These are phyloP conservation scores for Powellomyces hirtus DNA, from an alignment of 192 early-diverging fungal genomes.

Conservation along the genomic window DNA sequence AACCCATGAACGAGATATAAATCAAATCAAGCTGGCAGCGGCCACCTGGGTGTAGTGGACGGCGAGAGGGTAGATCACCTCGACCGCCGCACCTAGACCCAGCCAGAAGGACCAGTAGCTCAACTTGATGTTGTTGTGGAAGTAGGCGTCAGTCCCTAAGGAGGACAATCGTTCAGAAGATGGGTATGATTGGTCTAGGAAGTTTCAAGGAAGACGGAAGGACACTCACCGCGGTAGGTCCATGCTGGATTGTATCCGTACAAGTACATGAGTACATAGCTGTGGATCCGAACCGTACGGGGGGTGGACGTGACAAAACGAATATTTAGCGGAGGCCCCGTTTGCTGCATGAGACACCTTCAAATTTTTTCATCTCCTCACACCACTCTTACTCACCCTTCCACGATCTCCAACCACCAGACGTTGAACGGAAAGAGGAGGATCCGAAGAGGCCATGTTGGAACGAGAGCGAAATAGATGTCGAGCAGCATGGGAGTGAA, in stretches of 20 bases:
- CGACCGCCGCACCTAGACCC: not conserved
- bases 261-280: conserved; percentile 4
- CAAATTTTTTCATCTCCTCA: no score
- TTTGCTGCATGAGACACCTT: no score
- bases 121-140: conserved; percentile 13
- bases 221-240: conserved; percentile 7
- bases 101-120: not conserved
- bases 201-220: no score
- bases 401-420: conserved; percentile 15
- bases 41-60: no score
- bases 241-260: conserved; percentile 15
- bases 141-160: not conserved
- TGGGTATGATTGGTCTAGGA: no score
- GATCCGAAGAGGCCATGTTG: conserved; percentile 5
- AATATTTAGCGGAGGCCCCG: no score
- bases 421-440: conserved; percentile 9
- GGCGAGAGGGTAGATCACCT: not conserved
- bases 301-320: not conserved
- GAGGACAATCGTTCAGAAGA: not conserved
- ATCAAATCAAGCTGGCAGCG: no score
- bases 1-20: no score
- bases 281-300: not conserved
- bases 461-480: not conserved
- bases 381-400: no score
- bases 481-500: conserved; percentile 12